A percentile compares a stretch with the other conserved stretches of the same genome.
phyloP scores from a whole-genome alignment of 257 asterid genomes.

The Coffea canephora region DNA sequence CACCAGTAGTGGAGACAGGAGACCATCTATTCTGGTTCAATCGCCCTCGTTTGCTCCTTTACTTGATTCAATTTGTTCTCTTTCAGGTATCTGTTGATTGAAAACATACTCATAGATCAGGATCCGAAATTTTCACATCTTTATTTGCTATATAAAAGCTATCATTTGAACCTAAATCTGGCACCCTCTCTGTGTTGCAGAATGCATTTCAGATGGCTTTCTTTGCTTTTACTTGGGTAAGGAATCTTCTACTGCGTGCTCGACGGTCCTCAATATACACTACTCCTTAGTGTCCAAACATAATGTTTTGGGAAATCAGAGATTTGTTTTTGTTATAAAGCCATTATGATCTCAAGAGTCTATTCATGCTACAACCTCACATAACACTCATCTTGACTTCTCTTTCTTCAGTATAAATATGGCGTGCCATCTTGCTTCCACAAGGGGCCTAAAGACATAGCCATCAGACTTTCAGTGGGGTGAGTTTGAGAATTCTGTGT shows the following conservation, averaged over 20 bases:
- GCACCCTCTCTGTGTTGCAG: slow-evolving; percentile 35
- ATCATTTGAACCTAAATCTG: not conserved
- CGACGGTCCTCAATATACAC: not conserved
- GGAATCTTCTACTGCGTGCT: slow-evolving; percentile 16
- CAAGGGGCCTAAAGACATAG: slow-evolving; percentile 58
- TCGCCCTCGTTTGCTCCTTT: slow-evolving; percentile 69
- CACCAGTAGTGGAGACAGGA: slow-evolving; percentile 69
- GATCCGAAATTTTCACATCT: not conserved
- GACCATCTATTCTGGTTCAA: slow-evolving; percentile 91
- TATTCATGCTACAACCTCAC: not conserved
- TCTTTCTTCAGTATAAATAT: slow-evolving; percentile 54
- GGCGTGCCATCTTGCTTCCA: slow-evolving; percentile 82
- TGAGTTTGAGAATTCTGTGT: slow-evolving; percentile 22
- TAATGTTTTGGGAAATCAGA: not conserved
- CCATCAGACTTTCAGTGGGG: slow-evolving; percentile 86
- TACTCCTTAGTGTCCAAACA: not conserved
- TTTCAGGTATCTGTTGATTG: slow-evolving; percentile 54
- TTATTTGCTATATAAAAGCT: not conserved
- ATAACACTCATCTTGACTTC: not conserved
- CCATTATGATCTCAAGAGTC: not conserved
- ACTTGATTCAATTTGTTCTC: slow-evolving; percentile 73
- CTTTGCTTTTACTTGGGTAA: slow-evolving; percentile 89
- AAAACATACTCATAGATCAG: not conserved
- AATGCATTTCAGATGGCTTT: slow-evolving; percentile 94
- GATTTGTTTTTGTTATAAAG: not conserved